A percentile compares a stretch with the other conserved stretches of the same genome.
phyloP scores from a whole-genome alignment of 805 yeast species.

The Spathaspora passalidarum region DNA sequence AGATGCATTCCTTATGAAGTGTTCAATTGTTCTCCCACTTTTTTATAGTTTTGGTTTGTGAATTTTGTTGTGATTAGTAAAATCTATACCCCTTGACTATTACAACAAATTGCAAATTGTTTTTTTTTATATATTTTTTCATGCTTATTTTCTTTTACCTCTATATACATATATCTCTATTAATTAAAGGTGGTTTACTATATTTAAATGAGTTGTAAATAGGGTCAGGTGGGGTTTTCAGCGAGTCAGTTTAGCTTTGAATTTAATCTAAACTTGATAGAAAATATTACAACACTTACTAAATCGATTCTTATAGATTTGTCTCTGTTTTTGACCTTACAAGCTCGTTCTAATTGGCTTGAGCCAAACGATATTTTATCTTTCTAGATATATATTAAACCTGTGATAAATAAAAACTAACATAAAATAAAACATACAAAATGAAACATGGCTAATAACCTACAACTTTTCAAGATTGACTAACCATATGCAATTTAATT shows the following conservation, averaged over 20 bases:
- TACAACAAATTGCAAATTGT: too few relatives aligned
- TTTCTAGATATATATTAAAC: not conserved
- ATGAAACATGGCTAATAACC: too few relatives aligned
- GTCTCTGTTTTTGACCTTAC: too few relatives aligned
- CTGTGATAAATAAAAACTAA: not conserved
- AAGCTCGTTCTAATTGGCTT: too few relatives aligned
- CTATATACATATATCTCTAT: not conserved
- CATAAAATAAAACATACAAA: not conserved
- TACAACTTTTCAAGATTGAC: too few relatives aligned
- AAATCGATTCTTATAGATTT: too few relatives aligned
- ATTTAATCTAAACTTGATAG: too few relatives aligned
- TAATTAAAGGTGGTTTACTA: not conserved
- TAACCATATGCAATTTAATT: constrained; percentile 20
- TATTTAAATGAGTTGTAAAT: too few relatives aligned
- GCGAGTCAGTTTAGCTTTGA: too few relatives aligned
- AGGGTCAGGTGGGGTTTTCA: too few relatives aligned
- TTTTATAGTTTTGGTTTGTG: constrained; percentile 2
- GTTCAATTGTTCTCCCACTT: constrained; percentile 1
- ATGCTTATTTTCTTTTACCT: not conserved
- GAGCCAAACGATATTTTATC: not conserved
- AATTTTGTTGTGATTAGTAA: not conserved
- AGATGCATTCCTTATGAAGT: constrained; percentile 10
- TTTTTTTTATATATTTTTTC: not conserved
- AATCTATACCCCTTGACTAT: not conserved
- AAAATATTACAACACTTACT: too few relatives aligned